phyloP scores from a whole-genome alignment of 306 rosid species.

The Crotalaria pallida region DNA sequence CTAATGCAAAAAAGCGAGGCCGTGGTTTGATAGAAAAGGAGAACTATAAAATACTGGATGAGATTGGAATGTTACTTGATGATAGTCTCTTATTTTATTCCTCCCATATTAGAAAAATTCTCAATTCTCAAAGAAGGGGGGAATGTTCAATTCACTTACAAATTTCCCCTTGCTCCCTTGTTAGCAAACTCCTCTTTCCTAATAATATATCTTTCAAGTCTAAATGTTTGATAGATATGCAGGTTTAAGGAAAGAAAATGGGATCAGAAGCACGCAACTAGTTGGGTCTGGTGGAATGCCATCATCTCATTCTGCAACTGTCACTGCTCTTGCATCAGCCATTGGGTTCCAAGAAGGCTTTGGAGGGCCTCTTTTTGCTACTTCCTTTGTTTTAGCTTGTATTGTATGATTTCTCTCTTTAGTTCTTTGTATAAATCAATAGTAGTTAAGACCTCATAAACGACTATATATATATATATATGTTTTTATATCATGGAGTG shows the following conservation, averaged over 20 bases:
- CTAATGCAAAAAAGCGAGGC: too few relatives aligned
- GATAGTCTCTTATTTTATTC: too few relatives aligned
- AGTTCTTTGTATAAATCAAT: neutral
- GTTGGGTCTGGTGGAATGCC: conserved; percentile 99
- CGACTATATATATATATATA: neutral
- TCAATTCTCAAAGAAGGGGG: too few relatives aligned
- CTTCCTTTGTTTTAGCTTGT: conserved; percentile 70
- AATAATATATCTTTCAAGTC: neutral
- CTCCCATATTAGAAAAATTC: too few relatives aligned
- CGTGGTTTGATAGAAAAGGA: too few relatives aligned
- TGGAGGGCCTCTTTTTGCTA: conserved; percentile 75
- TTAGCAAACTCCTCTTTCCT: neutral
- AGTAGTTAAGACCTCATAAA: neutral
- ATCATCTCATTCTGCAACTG: conserved; percentile 95
- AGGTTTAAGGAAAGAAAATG: conserved; percentile 91
- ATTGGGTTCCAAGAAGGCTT: conserved; percentile 92
- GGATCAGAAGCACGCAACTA: conserved; percentile 82
- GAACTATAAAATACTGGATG: too few relatives aligned
- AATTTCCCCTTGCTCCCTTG: too few relatives aligned
- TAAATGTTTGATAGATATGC: conserved; percentile 27
- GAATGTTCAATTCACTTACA: too few relatives aligned
- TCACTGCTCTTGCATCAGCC: conserved; percentile 82
- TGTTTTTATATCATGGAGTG: neutral
- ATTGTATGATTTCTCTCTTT: conserved; percentile 46
- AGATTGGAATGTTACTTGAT: too few relatives aligned